Evolutionary conservation across 73 alveolate species (phyloP), one percentile per base, ranked within the genome.

Genomic region (Paramecium sonneborni): DNA sequence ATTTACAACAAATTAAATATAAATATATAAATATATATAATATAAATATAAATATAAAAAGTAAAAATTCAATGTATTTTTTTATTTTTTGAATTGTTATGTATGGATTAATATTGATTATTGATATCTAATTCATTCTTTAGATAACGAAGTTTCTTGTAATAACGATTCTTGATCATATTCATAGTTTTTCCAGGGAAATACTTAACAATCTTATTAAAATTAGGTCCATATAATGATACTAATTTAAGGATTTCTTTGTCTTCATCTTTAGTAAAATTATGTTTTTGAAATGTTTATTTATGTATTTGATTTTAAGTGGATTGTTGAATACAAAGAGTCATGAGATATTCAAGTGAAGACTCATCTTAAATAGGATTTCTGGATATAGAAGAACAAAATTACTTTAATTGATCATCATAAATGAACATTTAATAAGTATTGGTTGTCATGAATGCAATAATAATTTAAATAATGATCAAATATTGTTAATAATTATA

Each of bases 111-210:
- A 4, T 35, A 35, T 35, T 4, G 6, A 6, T 35, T 35, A 35
- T 35, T 35, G 6, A 6, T 4, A 35, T 35, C 43, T 4, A 35
- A 4, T 35, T 62, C 38, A 62, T 6, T 30, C 28, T 62, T 62
- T 23, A 62, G 1, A 4, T 6, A 62, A 11, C 38, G 3, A 5
- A 62, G 84, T 5, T 62, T 62, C 28, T 62, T 70, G 18, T 70
- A 70, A 70, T 70, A 70, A 18, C 86, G 86, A 70, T 70, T 70
- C 20, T 70, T 70, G 7, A 70, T 38, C 86, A 70, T 70, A 34
- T 70, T 70, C 86, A 70, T 70, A 0, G 86, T 70, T 32, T 70
- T 70, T 1, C 86, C 86, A 12, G 86, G 86, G 8, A 70, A 70
- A 32, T 70, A 70, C 20, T 70, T 70, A 10, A 70, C 86, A 30